Evolutionary conservation across 305 asterid genomes (phyloP), one percentile per base, ranked within the genome.

Genomic region (Stenogyne calaminthoides): DNA sequence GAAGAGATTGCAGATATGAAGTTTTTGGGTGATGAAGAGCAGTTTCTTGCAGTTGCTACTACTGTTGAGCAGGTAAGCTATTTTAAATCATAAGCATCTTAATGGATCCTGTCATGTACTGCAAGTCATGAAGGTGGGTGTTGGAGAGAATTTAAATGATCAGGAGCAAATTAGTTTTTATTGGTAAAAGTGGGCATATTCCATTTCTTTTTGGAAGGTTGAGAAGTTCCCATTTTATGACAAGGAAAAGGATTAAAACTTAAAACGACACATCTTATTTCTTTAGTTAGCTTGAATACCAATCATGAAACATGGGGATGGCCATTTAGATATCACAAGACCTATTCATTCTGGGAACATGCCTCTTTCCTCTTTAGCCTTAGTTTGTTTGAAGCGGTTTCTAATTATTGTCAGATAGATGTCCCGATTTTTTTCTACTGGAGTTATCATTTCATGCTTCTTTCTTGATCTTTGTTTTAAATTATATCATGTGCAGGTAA

Each of bases 1-100:
- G 99, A 91, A 86, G 96, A 95, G 86, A 93, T 93, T 80, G 85
- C 87, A 55, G 98, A 95, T 73, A 95, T 95, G 96, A 95, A 91
- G 80, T 93, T 95, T 78, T 84, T 93, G 88, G 98, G 96, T 22
- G 95, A 88, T 11, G 96, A 95, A 56, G 98, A 95, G 77, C 87
- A 87, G 46, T 91, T 75, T 74, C 92, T 95, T 77, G 98, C 99
- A 42, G 99, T 95, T 69, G 89, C 98, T 42, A 91, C 99, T 37
- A 91, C 90, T 67, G 97, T 92, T 79, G 99, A 95, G 73, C 98
- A 95, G 77, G 96, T 87, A 69, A 76, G 71, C 78, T 79, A 15
- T 66, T 74, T 61, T 11, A 34, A 32, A 46, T 54, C 63, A 25
- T 64, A 54, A 64, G 42, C 67, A 20, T 56, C 58, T 36, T 44